Evolutionary conservation across 768 basidiomycete species (phyloP).

Genomic region (Russula sp.): DNA sequence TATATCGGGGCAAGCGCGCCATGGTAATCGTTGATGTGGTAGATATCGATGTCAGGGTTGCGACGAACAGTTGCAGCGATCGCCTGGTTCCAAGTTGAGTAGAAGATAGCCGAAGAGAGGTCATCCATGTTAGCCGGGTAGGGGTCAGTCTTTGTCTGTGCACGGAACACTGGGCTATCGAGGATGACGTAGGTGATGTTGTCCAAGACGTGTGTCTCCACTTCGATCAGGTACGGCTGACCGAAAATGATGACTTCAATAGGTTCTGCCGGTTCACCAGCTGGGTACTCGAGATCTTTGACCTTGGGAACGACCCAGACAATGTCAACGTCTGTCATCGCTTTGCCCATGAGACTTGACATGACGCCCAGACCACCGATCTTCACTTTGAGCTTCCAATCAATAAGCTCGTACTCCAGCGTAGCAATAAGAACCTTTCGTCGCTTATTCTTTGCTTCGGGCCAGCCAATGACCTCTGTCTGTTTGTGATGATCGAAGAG

Average conservation of each 20-base stretch:
- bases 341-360: conserved; percentile 96
- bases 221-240: conserved; percentile 92
- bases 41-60: conserved; percentile 82
- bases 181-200: conserved; percentile 94
- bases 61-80: conserved; percentile 89
- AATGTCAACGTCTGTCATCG: conserved; percentile 94
- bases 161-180: conserved; percentile 93
- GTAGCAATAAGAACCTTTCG: conserved; percentile 89
- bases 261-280: conserved; percentile 86
- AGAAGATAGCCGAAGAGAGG: conserved; percentile 92
- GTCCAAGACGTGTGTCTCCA: conserved; percentile 87
- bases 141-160: conserved; percentile 92
- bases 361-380: conserved; percentile 98
- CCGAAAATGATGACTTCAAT: conserved; percentile 96
- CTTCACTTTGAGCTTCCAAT: conserved; percentile 98
- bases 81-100: conserved; percentile 97
- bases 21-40: conserved; percentile 94
- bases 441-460: conserved; percentile 85
- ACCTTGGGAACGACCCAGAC: conserved; percentile 95
- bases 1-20: conserved; percentile 89
- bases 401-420: conserved; percentile 92
- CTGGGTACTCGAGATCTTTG: conserved; percentile 89
- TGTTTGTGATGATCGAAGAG: conserved; percentile 49
- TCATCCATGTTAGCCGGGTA: conserved; percentile 98
- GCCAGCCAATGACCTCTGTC: conserved; percentile 87